Percentiles rank a stretch among this genome's conserved stretches.
Conservation (phyloP, 371 early-diverging fungal species). For the Apophysomyces sp. region DNA sequence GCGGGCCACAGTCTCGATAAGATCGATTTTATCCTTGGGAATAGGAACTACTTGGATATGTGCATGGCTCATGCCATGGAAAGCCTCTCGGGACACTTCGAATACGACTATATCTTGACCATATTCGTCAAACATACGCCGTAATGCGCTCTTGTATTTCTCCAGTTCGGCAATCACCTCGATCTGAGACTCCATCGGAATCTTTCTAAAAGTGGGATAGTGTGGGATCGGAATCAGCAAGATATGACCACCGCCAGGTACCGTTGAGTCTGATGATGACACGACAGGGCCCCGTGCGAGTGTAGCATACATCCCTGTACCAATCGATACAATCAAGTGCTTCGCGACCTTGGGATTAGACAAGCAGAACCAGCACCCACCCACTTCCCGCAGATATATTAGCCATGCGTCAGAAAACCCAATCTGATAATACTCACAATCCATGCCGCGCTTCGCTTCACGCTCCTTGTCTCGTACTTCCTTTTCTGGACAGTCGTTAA, state of each 20-base stretch:
- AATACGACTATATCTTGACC: constrained; percentile 65
- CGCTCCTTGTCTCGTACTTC: neutral
- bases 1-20: constrained; percentile 28
- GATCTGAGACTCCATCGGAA: constrained; percentile 38
- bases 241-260: constrained; percentile 72
- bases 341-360: constrained; percentile 77
- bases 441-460: neutral
- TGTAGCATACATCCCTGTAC: constrained; percentile 68
- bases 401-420: neutral
- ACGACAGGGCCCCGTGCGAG: constrained; percentile 76
- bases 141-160: constrained; percentile 55
- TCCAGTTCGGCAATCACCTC: constrained; percentile 57
- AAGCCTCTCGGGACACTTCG: constrained; percentile 61
- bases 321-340: constrained; percentile 79
- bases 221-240: constrained; percentile 78
- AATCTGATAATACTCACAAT: neutral
- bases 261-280: constrained; percentile 8
- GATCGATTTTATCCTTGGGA: constrained; percentile 30
- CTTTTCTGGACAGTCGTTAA: constrained; percentile 62
- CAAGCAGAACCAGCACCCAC: constrained; percentile 88
- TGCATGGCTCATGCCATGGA: constrained; percentile 52
- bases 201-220: constrained; percentile 50
- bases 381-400: constrained; percentile 15
- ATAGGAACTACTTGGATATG: constrained; percentile 68
- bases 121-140: constrained; percentile 42